Base-by-base conservation (phyloP, 108 stramenopile genomes). In the Craspedostauros australis region DNA sequence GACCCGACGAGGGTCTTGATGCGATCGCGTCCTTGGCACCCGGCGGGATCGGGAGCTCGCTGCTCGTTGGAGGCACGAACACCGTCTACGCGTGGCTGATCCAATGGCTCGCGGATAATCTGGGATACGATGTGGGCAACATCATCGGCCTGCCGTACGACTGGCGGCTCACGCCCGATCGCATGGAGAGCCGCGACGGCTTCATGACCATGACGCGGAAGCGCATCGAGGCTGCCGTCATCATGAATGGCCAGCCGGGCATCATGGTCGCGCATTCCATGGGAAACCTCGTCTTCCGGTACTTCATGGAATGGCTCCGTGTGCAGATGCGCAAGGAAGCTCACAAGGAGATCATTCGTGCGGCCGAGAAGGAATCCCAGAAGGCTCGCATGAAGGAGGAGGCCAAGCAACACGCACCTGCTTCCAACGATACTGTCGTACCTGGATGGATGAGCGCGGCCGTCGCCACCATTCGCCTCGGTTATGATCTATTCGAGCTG, bases 211-310 rank as follows among this genome's bases (percentile, higher is more conserved):
- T 66, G 48, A 80, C 54, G 30, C 45, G 80, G 21, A 39, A 53
- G 20, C 66, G 73, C 28, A 79, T 91, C 22, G 87, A 93, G 57
- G 88, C 80, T 5, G 80, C 84, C 11, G 88, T 89, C 16, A 59
- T 73, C 26, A 58, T 62, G 16, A 86, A 79, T 64, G 75, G 75
- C 5, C 23, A 66, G 22, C 86, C 91, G 21, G 91, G 86, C 6
- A 86, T 92, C 31, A 64, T 88, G 72, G 84, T 91, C 7, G 90
- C 90, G n/a, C 90, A 88, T 75, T 81, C 79, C 20, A 80, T 83
- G 63, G 90, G 90, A 26, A 91, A 91, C 61, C 14, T 64, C 15
- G 75, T 87, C 2, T 85, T 91, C 74, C 83, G 83, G 2, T 91
- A 86, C 61, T 91, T 91, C 57, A 53, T 87, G 33, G 79, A 82